These are phyloP conservation scores for Penicillium sclerotiorum DNA, from an alignment of 2,329 filamentous ascomycete genomes.

Conservation along the genomic window DNA sequence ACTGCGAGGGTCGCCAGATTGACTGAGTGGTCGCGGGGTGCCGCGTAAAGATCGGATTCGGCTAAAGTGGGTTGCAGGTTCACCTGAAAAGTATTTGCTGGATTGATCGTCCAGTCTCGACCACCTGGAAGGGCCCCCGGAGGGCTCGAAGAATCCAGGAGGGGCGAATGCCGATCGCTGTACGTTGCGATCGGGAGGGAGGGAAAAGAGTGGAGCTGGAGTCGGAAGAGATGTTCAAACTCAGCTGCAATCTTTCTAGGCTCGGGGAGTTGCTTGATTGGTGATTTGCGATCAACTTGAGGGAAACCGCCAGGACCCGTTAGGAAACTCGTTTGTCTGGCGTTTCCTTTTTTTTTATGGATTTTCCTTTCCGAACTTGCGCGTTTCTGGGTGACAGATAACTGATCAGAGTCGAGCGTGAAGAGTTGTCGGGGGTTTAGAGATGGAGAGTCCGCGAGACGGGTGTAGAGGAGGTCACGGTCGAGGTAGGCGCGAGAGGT, in stretches of 20 bases:
- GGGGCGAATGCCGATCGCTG: constrained; percentile 46
- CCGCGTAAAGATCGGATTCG: constrained; percentile 43
- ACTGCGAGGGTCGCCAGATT: constrained; percentile 66
- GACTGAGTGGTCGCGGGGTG: constrained; percentile 49
- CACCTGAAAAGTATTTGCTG: constrained; percentile 31
- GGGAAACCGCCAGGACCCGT: too few species aligned
- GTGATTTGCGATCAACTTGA: too few species aligned
- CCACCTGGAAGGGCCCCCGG: constrained; percentile 51
- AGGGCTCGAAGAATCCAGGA: constrained; percentile 53
- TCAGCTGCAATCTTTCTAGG: too few species aligned
- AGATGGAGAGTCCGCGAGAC: background rate
- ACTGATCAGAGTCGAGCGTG: background rate
- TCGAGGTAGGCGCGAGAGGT: constrained; percentile 20
- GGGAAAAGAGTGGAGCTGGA: constrained; percentile 10
- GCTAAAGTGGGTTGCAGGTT: constrained; percentile 33
- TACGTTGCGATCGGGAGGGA: constrained; percentile 29
- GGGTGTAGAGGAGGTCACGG: constrained; percentile 14
- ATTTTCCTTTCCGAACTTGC: background rate
- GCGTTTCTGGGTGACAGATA: background rate
- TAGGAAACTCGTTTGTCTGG: too few species aligned
- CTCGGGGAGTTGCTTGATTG: too few species aligned
- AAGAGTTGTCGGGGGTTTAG: background rate
- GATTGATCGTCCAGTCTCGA: constrained; percentile 50
- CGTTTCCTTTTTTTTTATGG: background rate
- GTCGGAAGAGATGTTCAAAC: constrained; percentile 14